Base-by-base conservation (phyloP, 164 flowering plant species). In the Hamamelis virginiana region DNA sequence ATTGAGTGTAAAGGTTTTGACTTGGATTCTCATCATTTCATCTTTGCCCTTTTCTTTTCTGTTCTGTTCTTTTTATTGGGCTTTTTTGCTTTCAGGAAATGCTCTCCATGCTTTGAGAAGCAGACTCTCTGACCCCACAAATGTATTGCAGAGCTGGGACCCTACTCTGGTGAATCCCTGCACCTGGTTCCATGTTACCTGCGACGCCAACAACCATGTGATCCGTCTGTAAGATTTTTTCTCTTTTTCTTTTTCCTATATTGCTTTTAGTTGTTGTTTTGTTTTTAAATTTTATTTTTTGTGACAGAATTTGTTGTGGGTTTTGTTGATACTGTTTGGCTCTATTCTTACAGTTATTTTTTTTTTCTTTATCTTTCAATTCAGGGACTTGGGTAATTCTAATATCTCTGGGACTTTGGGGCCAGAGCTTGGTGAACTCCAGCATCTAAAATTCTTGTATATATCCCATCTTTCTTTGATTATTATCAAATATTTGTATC, bases 111-210 rank as follows among this genome's bases (percentile, higher is more conserved):
- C 85, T 61, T 64, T 92, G 68, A 87, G 89, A 72, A 82, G 64
- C 65, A 84, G 77, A 65, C 83, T 92, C 3, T 72, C 84, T 5
- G 97, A 92, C 77, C 96, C 94, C 21, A 83, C 60, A 9, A 85
- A 89, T 73, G 94, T 90, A 69, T 72, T 92, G 38, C 91, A 89
- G 79, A 92, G 96, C 77, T 92, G 97, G 97, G 94, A 92, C 79
- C 94, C 96, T 1, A 85, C 93, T n/a, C 85, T 92, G 53, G 97
- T 92, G 53, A 87, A 90, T 72, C 91, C 97, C 66, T 91, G 97
- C 76, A 91, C 95, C 43, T 92, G 97, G 96, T 90, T 90, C 64
- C 97, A 92, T 83, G 88, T 92, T 68, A 92, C 92, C 50, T 92
- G 94, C 65, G 87, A 92, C 60, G 41, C 84, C 58, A 72, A 80